A percentile compares a stretch with the other conserved stretches of the same genome.
phyloP scores from a whole-genome alignment of 345 rosid species.

The Euphorbia peplus region DNA sequence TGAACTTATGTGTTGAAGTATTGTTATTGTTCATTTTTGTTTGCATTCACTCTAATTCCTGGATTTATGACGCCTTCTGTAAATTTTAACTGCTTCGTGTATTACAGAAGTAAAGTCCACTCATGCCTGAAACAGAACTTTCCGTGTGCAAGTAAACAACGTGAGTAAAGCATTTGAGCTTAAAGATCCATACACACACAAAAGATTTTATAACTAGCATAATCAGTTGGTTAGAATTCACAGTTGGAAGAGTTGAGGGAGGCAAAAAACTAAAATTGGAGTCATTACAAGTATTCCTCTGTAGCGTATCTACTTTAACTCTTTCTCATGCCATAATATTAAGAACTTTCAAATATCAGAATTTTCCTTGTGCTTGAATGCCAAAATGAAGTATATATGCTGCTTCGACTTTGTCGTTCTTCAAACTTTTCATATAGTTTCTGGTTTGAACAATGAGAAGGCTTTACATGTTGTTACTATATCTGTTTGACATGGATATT shows the following conservation, averaged over 20 bases:
- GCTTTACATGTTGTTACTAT: neutral
- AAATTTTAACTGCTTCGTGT: slow-evolving; percentile 3
- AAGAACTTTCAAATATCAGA: neutral
- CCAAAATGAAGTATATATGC: neutral
- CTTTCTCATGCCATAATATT: neutral
- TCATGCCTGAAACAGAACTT: slow-evolving; percentile 61
- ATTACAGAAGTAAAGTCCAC: slow-evolving; percentile 47
- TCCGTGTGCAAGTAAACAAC: slow-evolving; percentile 49
- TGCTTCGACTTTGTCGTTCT: neutral
- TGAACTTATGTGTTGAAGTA: neutral
- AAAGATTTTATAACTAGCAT: neutral
- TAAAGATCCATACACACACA: neutral
- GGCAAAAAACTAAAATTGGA: slow-evolving; percentile 1
- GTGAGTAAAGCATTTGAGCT: slow-evolving; percentile 38
- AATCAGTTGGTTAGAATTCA: neutral
- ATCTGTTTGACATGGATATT: no score
- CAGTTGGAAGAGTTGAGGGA: neutral
- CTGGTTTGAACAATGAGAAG: neutral
- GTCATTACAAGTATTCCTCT: neutral
- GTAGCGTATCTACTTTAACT: neutral
- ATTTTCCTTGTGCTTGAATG: neutral
- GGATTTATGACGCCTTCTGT: neutral
- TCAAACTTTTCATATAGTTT: neutral
- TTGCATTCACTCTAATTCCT: neutral
- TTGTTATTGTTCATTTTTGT: neutral